Percentiles rank a stretch among this genome's conserved stretches.
Evolutionary conservation across 768 basidiomycete genomes (phyloP).

Genomic region (Trametes elegans): DNA sequence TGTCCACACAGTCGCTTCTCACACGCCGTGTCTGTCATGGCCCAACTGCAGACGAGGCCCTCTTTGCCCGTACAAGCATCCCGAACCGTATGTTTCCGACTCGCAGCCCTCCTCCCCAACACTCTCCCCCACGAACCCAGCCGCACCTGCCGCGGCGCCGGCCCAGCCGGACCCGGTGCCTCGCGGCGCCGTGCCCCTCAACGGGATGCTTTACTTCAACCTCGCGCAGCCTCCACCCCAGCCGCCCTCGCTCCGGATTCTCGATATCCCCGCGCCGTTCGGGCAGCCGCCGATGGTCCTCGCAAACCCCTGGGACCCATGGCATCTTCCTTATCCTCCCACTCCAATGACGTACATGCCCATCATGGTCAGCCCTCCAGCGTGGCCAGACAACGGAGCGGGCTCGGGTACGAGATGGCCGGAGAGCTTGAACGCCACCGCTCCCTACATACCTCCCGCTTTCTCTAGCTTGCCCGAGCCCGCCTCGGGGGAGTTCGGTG

Average conservation of each 20-base stretch:
- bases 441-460: neutral
- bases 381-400: neutral
- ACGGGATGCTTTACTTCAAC: constrained; percentile 28
- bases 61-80: constrained; percentile 32
- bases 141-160: constrained; percentile 7
- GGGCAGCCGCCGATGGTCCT: neutral
- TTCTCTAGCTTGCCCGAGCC: neutral
- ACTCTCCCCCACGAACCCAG: neutral
- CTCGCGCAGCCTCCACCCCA: constrained; percentile 5
- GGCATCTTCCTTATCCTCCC: constrained; percentile 8
- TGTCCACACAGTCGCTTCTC: constrained; percentile 29
- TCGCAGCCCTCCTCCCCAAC: constrained; percentile 9
- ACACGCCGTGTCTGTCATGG: constrained; percentile 38
- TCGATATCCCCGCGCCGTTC: neutral
- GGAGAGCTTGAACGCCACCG: neutral
- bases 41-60: constrained; percentile 28
- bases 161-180: constrained; percentile 12
- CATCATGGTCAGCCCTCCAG: neutral
- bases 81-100: constrained; percentile 24
- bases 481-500: neutral
- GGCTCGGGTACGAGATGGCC: too few relatives aligned
- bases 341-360: constrained; percentile 13
- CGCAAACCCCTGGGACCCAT: constrained; percentile 9
- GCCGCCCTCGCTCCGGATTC: constrained; percentile 2
- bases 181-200: constrained; percentile 23